These are phyloP conservation scores for Macrocybe gigantea DNA, from an alignment of 768 basidiomycete species.

Conservation along the genomic window DNA sequence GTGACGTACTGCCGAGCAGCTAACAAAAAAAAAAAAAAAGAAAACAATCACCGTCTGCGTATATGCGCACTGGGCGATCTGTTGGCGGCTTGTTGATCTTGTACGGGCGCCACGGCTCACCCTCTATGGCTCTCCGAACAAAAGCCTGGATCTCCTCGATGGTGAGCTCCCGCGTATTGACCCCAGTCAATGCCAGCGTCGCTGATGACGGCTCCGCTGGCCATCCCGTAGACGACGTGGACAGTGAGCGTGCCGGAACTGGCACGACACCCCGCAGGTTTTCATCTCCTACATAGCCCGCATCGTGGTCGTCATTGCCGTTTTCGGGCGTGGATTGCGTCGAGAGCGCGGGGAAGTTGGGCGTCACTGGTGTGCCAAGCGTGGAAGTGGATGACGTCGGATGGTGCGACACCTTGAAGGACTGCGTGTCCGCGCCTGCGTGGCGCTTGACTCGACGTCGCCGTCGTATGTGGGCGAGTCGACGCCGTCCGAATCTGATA, in stretches of 20 bases:
- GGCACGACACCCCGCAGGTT: too few species aligned
- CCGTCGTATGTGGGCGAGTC: conserved; percentile 91
- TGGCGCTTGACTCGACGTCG: conserved; percentile 77
- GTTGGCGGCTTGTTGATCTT: conserved; percentile 82
- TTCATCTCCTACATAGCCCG: too few species aligned
- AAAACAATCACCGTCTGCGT: conserved; percentile 72
- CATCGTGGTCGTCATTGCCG: conserved; percentile 9
- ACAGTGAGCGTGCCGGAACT: conserved; percentile 13
- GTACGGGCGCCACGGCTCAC: conserved; percentile 61
- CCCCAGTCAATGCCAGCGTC: conserved; percentile 29
- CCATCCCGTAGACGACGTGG: conserved; percentile 19
- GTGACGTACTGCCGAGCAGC: conserved; percentile 18
- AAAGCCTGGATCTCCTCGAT: conserved; percentile 77
- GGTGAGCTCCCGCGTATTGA: conserved; percentile 64
- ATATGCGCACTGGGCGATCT: conserved; percentile 80
- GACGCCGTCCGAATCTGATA: conserved; percentile 68
- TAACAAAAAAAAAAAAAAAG: conserved; percentile 1
- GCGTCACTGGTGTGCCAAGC: conserved; percentile 37
- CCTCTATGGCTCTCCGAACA: conserved; percentile 70
- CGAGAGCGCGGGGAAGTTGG: conserved; percentile 15
- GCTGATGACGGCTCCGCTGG: conserved; percentile 38
- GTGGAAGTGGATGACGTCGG: conserved; percentile 49
- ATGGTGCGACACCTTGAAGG: conserved; percentile 29
- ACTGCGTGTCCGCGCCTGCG: conserved; percentile 43
- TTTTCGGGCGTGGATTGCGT: conserved; percentile 18